Evolutionary conservation across 306 rosid genomes (phyloP).

Genomic region (Acacia crassicarpa): DNA sequence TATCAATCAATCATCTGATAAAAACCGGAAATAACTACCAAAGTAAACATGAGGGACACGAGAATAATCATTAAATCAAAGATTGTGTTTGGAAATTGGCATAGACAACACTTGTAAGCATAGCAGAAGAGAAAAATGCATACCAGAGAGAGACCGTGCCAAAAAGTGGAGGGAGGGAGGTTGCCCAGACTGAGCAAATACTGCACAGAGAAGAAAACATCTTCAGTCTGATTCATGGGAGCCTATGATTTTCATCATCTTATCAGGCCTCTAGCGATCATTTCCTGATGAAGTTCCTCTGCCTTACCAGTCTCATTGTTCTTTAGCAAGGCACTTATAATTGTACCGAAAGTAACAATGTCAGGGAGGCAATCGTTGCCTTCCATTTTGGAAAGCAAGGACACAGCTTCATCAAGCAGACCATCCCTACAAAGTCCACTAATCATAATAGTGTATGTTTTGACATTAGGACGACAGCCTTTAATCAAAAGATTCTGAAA

Average conservation of each 20-base stretch:
- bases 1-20: neutral
- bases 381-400: slow-evolving; percentile 38
- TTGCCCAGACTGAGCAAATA: slow-evolving; percentile 24
- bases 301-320: slow-evolving; percentile 33
- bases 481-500: slow-evolving; percentile 29
- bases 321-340: slow-evolving; percentile 34
- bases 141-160: slow-evolving; percentile 17
- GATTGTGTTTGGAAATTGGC: neutral
- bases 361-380: slow-evolving; percentile 36
- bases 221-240: slow-evolving; percentile 9
- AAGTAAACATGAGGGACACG: slow-evolving; percentile 13
- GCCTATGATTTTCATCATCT: slow-evolving; percentile 16
- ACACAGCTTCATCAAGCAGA: slow-evolving; percentile 34
- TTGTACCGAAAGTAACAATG: slow-evolving; percentile 34
- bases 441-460: slow-evolving; percentile 41
- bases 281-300: slow-evolving; percentile 35
- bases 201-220: slow-evolving; percentile 21
- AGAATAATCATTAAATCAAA: slow-evolving; percentile 12
- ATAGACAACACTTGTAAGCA: slow-evolving; percentile 5
- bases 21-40: neutral
- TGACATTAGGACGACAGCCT: slow-evolving; percentile 35
- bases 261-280: slow-evolving; percentile 31
- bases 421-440: slow-evolving; percentile 40
- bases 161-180: slow-evolving; percentile 22
- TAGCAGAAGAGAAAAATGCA: slow-evolving; percentile 19